Base-by-base conservation (phyloP, 495 filamentous ascomycete genomes). In the Daldinia grandis region DNA sequence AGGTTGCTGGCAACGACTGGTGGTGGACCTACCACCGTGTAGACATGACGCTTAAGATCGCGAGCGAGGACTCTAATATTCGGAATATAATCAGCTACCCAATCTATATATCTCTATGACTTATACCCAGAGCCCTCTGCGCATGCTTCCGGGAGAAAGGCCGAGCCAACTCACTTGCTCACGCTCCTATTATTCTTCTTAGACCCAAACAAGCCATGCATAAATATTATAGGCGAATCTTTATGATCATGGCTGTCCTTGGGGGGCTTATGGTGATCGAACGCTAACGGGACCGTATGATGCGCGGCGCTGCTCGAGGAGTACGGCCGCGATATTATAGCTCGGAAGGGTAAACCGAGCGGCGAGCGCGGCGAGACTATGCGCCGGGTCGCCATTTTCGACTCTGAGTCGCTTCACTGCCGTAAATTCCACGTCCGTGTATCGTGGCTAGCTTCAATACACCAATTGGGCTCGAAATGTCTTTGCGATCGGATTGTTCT, bases 161-260 rank as follows among this genome's bases (percentile, higher is more conserved):
- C 42, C 19, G 17, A 24, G 19, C 6, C 30, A 68, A 82, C 93
- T 84, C 87, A 98, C 95, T 94, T 97, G 89, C 95, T 96, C 68
- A 99, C 95, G 79, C 87, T 94, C 79, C 95, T 82, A 76, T 98
- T 95, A 74, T 99, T 99, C 84, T 92, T 92, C 81, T 97, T 98
- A 42, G 93, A 97, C 24, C 95, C 95, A 76, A 99, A 98, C 15
- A 99, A 84, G 4, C 95, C 95, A 78, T 99, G 95, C 79, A 98
- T 86, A 67, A 99, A 88, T 69, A 99, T 79, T 64, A 99, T 91
- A 0, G 95, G 93, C 47, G 86, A 78, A 50, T 86, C 85, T 67
- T 81, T 75, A 47, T 51, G 71, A 17, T 82, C 76, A 0, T 73
- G 57, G 9, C 70, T 76, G 4, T 73, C 76, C n/a, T 78, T 78